phyloP scores from a whole-genome alignment of 78 protist genomes.

The Anaeramoeba flamelloides region DNA sequence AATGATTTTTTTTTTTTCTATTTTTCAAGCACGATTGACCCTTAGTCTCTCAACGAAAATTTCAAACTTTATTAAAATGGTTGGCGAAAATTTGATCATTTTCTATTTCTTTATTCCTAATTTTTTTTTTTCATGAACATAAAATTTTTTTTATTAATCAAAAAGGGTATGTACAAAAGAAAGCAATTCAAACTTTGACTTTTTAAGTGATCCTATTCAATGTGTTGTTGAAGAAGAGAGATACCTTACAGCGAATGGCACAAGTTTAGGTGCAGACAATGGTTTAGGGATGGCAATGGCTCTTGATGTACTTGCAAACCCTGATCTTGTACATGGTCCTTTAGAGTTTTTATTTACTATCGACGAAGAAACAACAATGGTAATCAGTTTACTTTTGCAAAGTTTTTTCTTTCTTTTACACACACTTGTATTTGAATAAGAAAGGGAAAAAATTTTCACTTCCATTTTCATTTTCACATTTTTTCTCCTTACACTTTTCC shows the following conservation, averaged over 20 bases:
- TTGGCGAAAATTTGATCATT: too few relatives aligned
- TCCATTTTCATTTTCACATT: too few relatives aligned
- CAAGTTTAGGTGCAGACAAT: conserved; percentile 39
- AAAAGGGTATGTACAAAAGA: neutral
- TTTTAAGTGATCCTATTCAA: neutral
- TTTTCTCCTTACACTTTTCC: too few relatives aligned
- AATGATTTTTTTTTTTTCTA: neutral
- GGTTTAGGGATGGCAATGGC: conserved; percentile 32
- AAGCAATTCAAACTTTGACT: neutral
- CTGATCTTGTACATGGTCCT: conserved; percentile 21
- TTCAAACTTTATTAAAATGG: too few relatives aligned
- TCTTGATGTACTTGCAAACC: conserved; percentile 18
- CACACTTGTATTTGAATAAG: too few relatives aligned
- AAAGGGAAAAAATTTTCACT: too few relatives aligned
- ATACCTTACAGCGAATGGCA: conserved; percentile 15
- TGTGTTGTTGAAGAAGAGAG: neutral
- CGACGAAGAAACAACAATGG: conserved; percentile 25
- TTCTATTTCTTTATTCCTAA: too few relatives aligned
- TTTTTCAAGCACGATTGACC: too few relatives aligned
- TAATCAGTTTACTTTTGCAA: neutral
- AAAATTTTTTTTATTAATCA: too few relatives aligned
- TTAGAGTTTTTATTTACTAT: conserved; percentile 28
- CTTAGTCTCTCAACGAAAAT: too few relatives aligned
- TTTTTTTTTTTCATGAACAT: too few relatives aligned
- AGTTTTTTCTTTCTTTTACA: too few relatives aligned